Evolutionary conservation across 2,329 filamentous ascomycete species (phyloP), one percentile per base, ranked within the genome.

Genomic region (Fusarium sp.): DNA sequence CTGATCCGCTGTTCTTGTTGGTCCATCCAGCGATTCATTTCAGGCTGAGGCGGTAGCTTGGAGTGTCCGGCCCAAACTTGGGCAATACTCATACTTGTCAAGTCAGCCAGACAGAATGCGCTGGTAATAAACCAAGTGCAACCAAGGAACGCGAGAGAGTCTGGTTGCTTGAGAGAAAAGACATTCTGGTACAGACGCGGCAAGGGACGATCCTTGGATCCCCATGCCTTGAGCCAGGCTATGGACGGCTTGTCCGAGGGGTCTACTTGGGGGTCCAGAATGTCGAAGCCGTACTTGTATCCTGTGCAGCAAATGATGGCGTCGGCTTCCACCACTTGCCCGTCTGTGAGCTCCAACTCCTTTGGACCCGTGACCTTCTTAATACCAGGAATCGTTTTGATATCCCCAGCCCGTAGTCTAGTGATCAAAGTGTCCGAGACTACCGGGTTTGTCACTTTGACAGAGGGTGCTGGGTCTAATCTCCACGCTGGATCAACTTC

Each of bases 141-240:
- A 6, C 73, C 71, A 36, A 75, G 51, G 58, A 83, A 79, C 0
- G 80, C 83, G 16, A 83, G 74, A 14, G 80, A 82, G 31, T 81
- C 75, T 4, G 81, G 79, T n/a, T 80, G 75, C 18, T 76, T 70
- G 0, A 81, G 75, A 3, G 82, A 80, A 63, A 84, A 83, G 6
- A 84, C 72, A 63, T 83, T 83, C 54, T 80, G 79, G 58, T 81
- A 84, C 1, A 84, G 73, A 0, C 77, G 69, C 8, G 79, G 77
- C 4, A 81, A 74, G 0, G 75, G 61, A 1, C 74, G 65, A 36
- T 63, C 65, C 9, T 74, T 73, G 13, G 73, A 73, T 14, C 72
- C 72, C 6, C 65, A 40, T 8, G 73, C 65, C 6, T 70, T 46
- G 11, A 68, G 50, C 73, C 73, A 74, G 8, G 49, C 46, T 6